Evolutionary conservation across 2,329 filamentous ascomycete species (phyloP), one percentile per base, ranked within the genome.

Genomic region (Colletotrichum navitas): DNA sequence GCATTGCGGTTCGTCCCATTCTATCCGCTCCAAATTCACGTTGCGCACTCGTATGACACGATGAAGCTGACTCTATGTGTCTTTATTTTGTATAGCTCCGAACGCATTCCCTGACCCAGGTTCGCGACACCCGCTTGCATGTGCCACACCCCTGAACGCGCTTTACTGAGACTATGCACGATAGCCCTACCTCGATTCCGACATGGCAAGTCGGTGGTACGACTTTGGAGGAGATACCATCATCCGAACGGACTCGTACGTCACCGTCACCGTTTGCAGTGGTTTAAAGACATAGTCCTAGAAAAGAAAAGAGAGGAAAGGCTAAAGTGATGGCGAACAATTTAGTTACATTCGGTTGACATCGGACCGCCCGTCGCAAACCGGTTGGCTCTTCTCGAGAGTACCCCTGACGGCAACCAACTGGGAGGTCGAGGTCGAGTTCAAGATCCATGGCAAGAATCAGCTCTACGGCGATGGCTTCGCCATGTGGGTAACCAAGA

Each of bases 141-240:
- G 34, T 59, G 49, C 39, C 49, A 29, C 32, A 29, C 55, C 52
- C 66, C 66, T 63, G 49, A 56, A 26, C 49, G 63, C 70, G 59
- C 59, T 66, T 62, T 66, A 41, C 58, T 70, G 58, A 71, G 55
- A 54, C 24, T 74, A 74, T 72, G 65, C 51, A 66, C 75, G 64
- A 74, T 79, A 98, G 93, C 96, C 96, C 74, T 99, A 98, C 84
- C 90, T 99, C 77, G 96, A 99, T 84, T 96, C 94, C 73, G 96
- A 98, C 82, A 95, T 98, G 92, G 93, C 97, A 85, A 97, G 94
- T 85, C 92, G 96, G 80, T 99, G 96, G 95, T 99, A 95, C 84
- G 96, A 99, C 85, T 99, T 97, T 88, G 96, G 96, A 80, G 96
- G 95, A 80, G 94, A 97, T 84, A 94, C 95, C 51, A 92, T 99